These are phyloP conservation scores for Fusarium mangiferae DNA, from an alignment of 2,329 filamentous ascomycete species.

Conservation along the genomic window DNA sequence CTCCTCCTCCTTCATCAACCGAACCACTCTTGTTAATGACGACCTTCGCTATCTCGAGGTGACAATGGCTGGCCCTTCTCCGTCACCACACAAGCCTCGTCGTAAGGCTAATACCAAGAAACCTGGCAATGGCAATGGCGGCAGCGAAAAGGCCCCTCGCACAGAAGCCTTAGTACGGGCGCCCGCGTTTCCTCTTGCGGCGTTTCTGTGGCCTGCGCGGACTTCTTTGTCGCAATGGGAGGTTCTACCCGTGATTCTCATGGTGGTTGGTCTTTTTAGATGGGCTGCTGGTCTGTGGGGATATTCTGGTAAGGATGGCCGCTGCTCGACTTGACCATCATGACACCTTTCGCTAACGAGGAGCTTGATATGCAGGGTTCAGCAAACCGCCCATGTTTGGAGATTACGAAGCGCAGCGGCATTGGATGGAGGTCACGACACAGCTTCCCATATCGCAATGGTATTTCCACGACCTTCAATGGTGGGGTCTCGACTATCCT, in stretches of 20 bases:
- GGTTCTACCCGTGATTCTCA: constrained; percentile 85
- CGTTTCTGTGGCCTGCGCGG: constrained; percentile 94
- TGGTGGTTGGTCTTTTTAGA: constrained; percentile 89
- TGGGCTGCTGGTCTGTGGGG: constrained; percentile 95
- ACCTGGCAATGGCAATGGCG: constrained; percentile 48
- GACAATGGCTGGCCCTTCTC: constrained; percentile 63
- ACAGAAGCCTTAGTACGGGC: constrained; percentile 60
- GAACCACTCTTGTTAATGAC: constrained; percentile 31
- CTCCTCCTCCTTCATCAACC: constrained; percentile 25
- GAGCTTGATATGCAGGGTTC: constrained; percentile 65
- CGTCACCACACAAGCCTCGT: constrained; percentile 68
- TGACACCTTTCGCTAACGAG: constrained; percentile 28
- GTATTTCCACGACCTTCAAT: constrained; percentile 97
- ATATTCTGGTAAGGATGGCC: constrained; percentile 77
- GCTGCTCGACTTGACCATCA: not conserved
- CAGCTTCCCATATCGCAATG: constrained; percentile 91
- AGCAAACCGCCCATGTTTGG: constrained; percentile 89
- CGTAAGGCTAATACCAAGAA: constrained; percentile 64
- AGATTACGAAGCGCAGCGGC: constrained; percentile 96
- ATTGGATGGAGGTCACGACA: constrained; percentile 98
- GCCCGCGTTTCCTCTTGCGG: constrained; percentile 88
- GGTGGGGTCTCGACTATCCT: constrained; percentile 98
- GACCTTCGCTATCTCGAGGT: constrained; percentile 38
- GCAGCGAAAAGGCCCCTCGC: constrained; percentile 48
- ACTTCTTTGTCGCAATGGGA: constrained; percentile 91